Evolutionary conservation across 2,329 filamentous ascomycete species (phyloP).

Genomic region (Verticillium klebahnii): DNA sequence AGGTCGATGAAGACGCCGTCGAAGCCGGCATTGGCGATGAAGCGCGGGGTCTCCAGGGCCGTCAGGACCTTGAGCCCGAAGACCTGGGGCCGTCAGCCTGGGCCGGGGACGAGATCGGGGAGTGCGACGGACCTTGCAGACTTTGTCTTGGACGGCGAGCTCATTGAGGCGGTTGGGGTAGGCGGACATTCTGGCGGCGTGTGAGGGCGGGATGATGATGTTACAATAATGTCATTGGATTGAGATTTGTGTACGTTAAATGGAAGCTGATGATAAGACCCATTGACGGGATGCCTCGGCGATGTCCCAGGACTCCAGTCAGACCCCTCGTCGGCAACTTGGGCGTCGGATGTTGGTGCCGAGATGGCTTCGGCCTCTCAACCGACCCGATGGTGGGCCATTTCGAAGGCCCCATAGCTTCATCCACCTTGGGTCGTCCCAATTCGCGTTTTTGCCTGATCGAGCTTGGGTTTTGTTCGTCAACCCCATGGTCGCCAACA

Average conservation of each 20-base stretch:
- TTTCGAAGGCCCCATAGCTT: neutral
- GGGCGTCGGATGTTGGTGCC: neutral
- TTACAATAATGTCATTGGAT: too few species aligned
- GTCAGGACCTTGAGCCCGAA: neutral
- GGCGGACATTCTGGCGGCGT: neutral
- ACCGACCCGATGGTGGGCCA: neutral
- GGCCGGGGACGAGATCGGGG: too few species aligned
- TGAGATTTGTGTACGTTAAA: too few species aligned
- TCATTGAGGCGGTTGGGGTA: neutral
- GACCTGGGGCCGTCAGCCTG: neutral
- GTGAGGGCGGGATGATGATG: too few species aligned
- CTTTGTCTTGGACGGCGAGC: neutral
- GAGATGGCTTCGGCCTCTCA: neutral
- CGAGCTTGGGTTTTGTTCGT: too few species aligned
- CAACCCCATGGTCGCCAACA: too few species aligned
- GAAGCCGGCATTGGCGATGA: slow-evolving; percentile 16
- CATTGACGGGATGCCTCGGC: neutral
- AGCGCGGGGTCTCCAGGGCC: neutral
- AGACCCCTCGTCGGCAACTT: neutral
- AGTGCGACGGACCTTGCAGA: neutral
- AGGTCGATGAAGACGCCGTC: slow-evolving; percentile 30
- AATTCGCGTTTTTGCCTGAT: too few species aligned
- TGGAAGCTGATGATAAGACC: too few species aligned
- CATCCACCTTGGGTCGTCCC: neutral
- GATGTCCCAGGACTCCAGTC: neutral